Evolutionary conservation across 257 asterid species (phyloP), one percentile per base, ranked within the genome.

Genomic region (Solanum ossicruentum): DNA sequence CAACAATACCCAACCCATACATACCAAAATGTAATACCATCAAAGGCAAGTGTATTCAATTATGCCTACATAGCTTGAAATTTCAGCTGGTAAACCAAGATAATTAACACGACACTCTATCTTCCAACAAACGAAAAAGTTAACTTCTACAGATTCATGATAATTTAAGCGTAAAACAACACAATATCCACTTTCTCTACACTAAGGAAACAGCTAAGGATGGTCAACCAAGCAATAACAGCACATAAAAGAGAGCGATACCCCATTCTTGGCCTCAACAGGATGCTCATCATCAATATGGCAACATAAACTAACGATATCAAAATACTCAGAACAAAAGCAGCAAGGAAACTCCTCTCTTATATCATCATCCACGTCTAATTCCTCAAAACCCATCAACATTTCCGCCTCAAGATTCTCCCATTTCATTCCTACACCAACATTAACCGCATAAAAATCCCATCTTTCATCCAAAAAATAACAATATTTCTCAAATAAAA

Each of bases 281-380:
- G 98, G 98, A 90, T 95, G 98, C 88, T 93, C 98, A 39, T 95
- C 98, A 82, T 93, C 98, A 17, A 95, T 91, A 89, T 95, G 98
- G 90, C 96, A 95, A 87, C 96, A 95, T 36, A 95, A 93, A 47
- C 98, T 94, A 70, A 95, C 93, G 12, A 93, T 92, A 86, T 95
- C 98, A 41, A 91, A 95, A 87, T 90, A 90, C 51, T 93, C 98
- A 2, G 96, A 83, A 87, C 98, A 95, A 85, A 93, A 93, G n/a
- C 95, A 97, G 86, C 98, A 93, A 8, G 93, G 94, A 85, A 89
- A 93, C 88, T 95, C 98, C 86, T 93, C 96, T 86, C 94, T 89
- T 56, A 90, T 82, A 78, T 91, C 98, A 84, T 93, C 96, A 87
- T 93, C 95, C 86, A 92, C 84, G 67, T 93, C 97, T 2, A 93